Evolutionary conservation across 1,284 basidiomycete species (phyloP), one percentile per base, ranked within the genome.

Genomic region (Apiotrichum laibachii): DNA sequence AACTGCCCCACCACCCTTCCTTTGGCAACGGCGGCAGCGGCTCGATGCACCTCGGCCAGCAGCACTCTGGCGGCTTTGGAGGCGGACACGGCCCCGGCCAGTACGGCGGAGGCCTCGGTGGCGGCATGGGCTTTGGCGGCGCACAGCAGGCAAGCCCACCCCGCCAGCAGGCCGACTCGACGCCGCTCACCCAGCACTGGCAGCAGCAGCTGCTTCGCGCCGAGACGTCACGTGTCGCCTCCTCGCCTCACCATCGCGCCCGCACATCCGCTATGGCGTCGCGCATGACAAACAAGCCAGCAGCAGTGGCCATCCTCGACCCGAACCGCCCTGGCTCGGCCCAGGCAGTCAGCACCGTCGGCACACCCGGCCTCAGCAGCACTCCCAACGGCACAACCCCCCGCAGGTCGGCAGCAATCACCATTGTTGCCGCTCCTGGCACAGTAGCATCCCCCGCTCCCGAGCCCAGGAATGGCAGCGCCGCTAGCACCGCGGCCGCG

Each of bases 211-310:
- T 80, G 31, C 22, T 74, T 50, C 60, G 67, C 35, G 73, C 72
- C 18, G 72, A 78, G 64, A 77, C 80, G 40, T 82, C 82, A n/a
- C 74, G 83, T 45, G 72, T 79, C 50, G 78, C 81, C 2, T 77
- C 77, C 10, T 77, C 81, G 16, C 81, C 83, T 0, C 83, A 84
- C 66, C 82, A 84, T 66, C 81, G 83, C 31, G 83, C 83, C 16
- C 72, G 83, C 26, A 81, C 82, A 21, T 82, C 83, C 16, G 82
- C 83, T 39, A 77, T 84, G 56, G 81, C 82, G 12, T 81, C 81
- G 8, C 74, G 83, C 39, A 80, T 80, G 56, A 77, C 79, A 37
- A 79, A 80, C 54, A 81, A 80, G 72, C 78, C 61, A 6, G 75
- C 77, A 10, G 77, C 81, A 12, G 69, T 80, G n/a, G 70, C 70